Base-by-base conservation (phyloP, 805 yeast genomes). In the Clavispora asparagi region DNA sequence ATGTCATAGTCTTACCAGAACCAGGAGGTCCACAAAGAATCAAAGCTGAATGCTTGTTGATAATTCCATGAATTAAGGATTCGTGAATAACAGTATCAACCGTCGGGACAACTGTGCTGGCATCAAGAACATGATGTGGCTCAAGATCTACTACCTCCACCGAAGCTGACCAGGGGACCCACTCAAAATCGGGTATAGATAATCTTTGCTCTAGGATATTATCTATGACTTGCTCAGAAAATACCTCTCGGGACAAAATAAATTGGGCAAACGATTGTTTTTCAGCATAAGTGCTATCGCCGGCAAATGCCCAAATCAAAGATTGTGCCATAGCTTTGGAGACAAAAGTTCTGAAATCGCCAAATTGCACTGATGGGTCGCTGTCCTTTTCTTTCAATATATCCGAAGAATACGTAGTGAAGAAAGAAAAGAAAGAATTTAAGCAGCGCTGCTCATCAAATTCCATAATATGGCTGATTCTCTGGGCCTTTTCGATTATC, bases 1-100 rank as follows among this genome's bases (percentile, higher is more conserved):
- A 65, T 0, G 91, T 82, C 98, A 92, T 91, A 0, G 98, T 91
- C 60, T 92, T 92, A 47, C 98, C 98, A 0, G 97, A 85, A 4
- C 98, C 98, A 0, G 98, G 97, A 0, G 98, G 98, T 2, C 98
- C 98, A 64, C 96, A 89, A 19, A 92, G 70, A 26, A 92, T 70
- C 14, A 88, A 61, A 0, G 95, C 80, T 35, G 67, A 67, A 44
- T 77, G 83, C 39, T 78, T 78, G 30, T 71, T 69, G 32, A 91
- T 56, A 2, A 86, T 61, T 0, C 82, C 68, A 45, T 74, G 76
- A 1, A 92, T 71, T 10, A 87, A 56, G 1, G 67, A 60, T 49
- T 87, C 92, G 47, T 87, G 87, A 46, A 82, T 72, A 1, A 74
- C 60, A 0, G 97, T 90, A 53, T 90, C 97, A 1, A 78, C 57